phyloP scores from a whole-genome alignment of 176 grass and related monocot genomes.

The Musa schizocarpa region DNA sequence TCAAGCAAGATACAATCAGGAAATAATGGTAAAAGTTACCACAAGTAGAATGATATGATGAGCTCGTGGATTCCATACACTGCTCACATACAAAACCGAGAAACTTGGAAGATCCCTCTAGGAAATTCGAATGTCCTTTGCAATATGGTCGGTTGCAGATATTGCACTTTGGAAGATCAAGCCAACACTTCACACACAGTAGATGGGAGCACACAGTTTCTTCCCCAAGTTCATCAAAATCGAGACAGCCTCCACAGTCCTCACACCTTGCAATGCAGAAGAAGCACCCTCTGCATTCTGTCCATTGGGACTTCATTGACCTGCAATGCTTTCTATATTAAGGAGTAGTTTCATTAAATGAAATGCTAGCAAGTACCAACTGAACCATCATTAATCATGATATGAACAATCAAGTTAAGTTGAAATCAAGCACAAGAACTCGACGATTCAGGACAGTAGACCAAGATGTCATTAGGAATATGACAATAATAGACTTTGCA shows the following conservation, averaged over 20 bases:
- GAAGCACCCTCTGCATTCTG: slow-evolving; percentile 28
- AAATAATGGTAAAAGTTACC: not conserved
- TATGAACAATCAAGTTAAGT: not conserved
- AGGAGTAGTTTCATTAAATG: too few relatives aligned
- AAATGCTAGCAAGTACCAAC: not conserved
- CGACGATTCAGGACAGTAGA: not conserved
- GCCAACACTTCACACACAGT: slow-evolving; percentile 69
- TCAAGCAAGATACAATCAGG: not conserved
- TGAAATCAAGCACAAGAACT: not conserved
- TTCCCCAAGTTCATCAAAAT: slow-evolving; percentile 33
- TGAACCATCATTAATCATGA: not conserved
- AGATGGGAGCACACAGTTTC: slow-evolving; percentile 60
- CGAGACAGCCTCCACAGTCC: slow-evolving; percentile 31
- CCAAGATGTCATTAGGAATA: not conserved
- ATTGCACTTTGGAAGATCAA: slow-evolving; percentile 60
- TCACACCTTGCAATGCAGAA: slow-evolving; percentile 40
- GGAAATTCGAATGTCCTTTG: slow-evolving; percentile 31
- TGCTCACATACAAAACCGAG: slow-evolving; percentile 51
- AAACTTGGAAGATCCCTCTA: slow-evolving; percentile 19
- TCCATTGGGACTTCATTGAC: slow-evolving; percentile 23
- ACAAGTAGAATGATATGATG: not conserved
- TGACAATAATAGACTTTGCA: not conserved
- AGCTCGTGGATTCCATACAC: slow-evolving; percentile 27
- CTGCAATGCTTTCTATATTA: slow-evolving; percentile 18
- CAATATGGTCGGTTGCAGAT: slow-evolving; percentile 83